These are phyloP conservation scores for Epichloe sp. DNA, from an alignment of 2,329 filamentous ascomycete genomes.

Conservation along the genomic window DNA sequence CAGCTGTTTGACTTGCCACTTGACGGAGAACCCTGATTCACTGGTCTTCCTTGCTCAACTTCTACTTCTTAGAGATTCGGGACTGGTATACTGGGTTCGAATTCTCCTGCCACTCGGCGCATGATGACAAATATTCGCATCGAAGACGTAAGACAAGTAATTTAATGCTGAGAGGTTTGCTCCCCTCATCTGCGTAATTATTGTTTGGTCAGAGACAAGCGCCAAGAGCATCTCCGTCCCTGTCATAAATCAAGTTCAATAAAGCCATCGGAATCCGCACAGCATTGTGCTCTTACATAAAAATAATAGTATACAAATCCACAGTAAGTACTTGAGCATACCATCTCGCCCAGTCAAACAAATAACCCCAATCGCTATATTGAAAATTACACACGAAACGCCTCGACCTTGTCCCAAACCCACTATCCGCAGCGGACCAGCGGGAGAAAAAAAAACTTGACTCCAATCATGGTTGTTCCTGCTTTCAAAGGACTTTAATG, in stretches of 20 bases:
- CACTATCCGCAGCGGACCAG: neutral
- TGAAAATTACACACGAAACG: neutral
- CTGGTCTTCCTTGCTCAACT: neutral
- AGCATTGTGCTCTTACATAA: neutral
- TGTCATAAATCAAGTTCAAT: neutral
- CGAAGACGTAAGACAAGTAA: too few relatives aligned
- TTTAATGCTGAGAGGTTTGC: neutral
- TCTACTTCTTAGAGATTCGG: neutral
- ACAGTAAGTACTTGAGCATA: neutral
- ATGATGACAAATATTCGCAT: too few relatives aligned
- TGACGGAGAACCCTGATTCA: neutral
- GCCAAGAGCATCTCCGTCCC: neutral
- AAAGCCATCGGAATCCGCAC: neutral
- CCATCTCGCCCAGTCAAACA: neutral
- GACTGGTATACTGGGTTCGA: too few relatives aligned
- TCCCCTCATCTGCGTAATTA: neutral
- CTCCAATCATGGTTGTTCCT: neutral
- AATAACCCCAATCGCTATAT: neutral
- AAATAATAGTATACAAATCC: too few relatives aligned
- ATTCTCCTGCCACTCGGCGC: too few relatives aligned
- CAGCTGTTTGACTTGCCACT: conserved; percentile 3
- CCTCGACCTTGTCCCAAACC: neutral
- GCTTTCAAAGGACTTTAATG: neutral
- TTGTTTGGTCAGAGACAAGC: neutral
- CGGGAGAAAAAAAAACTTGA: neutral